Evolutionary conservation across 495 filamentous ascomycete genomes (phyloP).

Genomic region (Penicillium daleae): DNA sequence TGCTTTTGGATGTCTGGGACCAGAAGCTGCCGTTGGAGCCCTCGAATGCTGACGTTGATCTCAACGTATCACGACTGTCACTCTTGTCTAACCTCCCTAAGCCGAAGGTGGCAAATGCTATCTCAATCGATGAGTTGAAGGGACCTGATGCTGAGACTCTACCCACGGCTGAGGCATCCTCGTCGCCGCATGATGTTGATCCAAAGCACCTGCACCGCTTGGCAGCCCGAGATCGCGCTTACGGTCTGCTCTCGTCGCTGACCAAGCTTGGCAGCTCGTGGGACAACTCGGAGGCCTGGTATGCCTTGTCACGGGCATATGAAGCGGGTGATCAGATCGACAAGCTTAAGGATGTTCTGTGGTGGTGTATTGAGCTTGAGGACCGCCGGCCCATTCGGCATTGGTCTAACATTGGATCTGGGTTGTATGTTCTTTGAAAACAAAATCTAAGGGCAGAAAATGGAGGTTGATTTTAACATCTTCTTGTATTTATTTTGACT

Average conservation of each 20-base stretch:
- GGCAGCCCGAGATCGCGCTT: conserved; percentile 85
- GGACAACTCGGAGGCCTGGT: conserved; percentile 96
- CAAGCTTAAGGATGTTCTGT: conserved; percentile 77
- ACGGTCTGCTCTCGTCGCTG: conserved; percentile 74
- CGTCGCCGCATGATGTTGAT: conserved; percentile 37
- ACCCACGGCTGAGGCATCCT: conserved; percentile 12
- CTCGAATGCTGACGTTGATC: conserved; percentile 36
- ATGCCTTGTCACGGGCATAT: conserved; percentile 79
- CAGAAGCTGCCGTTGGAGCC: conserved; percentile 57
- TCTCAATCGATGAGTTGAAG: conserved; percentile 34
- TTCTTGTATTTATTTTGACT: conserved; percentile 37
- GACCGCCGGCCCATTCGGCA: conserved; percentile 52
- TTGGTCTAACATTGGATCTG: conserved; percentile 54
- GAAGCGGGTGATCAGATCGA: conserved; percentile 82
- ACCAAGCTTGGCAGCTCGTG: conserved; percentile 87
- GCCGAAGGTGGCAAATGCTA: conserved; percentile 23
- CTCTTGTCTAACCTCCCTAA: conserved; percentile 28
- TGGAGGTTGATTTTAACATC: conserved; percentile 17
- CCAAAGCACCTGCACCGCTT: conserved; percentile 73
- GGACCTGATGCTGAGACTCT: conserved; percentile 13
- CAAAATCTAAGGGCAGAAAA: conserved; percentile 13
- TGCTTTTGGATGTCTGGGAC: conserved; percentile 85
- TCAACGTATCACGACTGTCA: conserved; percentile 32
- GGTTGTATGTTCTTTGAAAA: conserved; percentile 48
- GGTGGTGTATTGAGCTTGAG: conserved; percentile 70